phyloP scores from a whole-genome alignment of 83 land plant species.

The Thuja plicata region DNA sequence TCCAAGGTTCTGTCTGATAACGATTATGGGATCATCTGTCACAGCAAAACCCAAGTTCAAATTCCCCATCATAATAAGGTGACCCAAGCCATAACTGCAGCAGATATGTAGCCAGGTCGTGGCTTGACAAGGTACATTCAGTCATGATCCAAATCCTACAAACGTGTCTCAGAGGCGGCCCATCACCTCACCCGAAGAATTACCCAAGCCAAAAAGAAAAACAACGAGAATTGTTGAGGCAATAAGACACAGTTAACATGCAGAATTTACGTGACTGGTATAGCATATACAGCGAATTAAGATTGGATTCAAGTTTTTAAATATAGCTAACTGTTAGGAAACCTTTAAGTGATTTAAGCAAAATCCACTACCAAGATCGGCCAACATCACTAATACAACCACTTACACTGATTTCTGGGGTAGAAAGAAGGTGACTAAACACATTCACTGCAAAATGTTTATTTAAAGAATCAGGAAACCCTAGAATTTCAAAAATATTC shows the following conservation, averaged over 20 bases:
- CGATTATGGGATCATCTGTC: not conserved
- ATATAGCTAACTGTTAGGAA: not conserved
- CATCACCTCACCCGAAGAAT: not conserved
- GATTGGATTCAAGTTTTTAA: not conserved
- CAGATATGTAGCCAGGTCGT: not conserved
- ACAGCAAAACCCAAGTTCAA: not conserved
- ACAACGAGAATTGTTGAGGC: not conserved
- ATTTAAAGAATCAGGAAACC: not conserved
- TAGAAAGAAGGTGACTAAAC: not conserved
- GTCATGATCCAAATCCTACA: not conserved
- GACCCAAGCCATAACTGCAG: not conserved
- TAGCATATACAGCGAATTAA: not conserved
- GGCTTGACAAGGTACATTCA: not conserved
- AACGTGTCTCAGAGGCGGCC: not conserved
- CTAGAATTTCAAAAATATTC: not conserved
- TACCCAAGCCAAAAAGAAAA: not conserved
- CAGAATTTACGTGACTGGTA: not conserved
- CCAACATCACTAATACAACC: not conserved
- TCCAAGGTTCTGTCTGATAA: not conserved
- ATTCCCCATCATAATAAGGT: not conserved
- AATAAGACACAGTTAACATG: not conserved
- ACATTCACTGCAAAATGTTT: not conserved
- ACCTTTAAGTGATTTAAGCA: not conserved
- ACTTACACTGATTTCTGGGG: not conserved
- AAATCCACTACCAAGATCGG: not conserved